These are phyloP conservation scores for Takashimella tepidaria DNA, from an alignment of 1,284 basidiomycete genomes.

Conservation along the genomic window DNA sequence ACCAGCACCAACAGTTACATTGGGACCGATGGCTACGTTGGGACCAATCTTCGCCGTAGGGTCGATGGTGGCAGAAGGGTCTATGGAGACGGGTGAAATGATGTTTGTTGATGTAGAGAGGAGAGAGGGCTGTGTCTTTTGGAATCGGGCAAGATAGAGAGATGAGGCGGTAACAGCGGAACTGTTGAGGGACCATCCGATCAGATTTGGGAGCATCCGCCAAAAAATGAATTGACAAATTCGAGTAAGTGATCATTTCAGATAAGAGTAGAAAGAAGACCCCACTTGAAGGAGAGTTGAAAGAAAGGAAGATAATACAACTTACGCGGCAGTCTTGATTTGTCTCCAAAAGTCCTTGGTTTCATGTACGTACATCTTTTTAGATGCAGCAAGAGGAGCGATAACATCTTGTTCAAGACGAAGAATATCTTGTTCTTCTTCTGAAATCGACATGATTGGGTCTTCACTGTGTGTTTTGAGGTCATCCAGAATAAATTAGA, in stretches of 20 bases:
- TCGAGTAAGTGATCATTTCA: too few species aligned
- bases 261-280: too few species aligned
- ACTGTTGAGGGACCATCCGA: too few species aligned
- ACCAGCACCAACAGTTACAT: conserved; percentile 49
- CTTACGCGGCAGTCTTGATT: conserved; percentile 53
- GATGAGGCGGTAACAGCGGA: conserved; percentile 52
- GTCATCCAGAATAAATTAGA: too few species aligned
- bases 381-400: conserved; percentile 48
- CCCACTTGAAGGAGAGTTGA: too few species aligned
- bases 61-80: conserved; percentile 47
- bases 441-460: conserved; percentile 43
- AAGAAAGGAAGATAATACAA: background rate
- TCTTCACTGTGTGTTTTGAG: conserved; percentile 41
- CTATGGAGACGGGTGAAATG: conserved; percentile 50
- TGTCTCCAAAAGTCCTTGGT: conserved; percentile 52
- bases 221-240: too few species aligned
- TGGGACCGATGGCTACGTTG: conserved; percentile 49
- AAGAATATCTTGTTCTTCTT: conserved; percentile 46
- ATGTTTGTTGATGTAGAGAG: conserved; percentile 39
- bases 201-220: too few species aligned
- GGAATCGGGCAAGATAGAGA: conserved; percentile 46
- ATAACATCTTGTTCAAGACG: conserved; percentile 54
- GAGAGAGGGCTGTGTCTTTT: conserved; percentile 35
- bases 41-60: conserved; percentile 51
- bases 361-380: conserved; percentile 52